Evolutionary conservation across 768 basidiomycete genomes (phyloP).

Genomic region (Tulasnella sp.): DNA sequence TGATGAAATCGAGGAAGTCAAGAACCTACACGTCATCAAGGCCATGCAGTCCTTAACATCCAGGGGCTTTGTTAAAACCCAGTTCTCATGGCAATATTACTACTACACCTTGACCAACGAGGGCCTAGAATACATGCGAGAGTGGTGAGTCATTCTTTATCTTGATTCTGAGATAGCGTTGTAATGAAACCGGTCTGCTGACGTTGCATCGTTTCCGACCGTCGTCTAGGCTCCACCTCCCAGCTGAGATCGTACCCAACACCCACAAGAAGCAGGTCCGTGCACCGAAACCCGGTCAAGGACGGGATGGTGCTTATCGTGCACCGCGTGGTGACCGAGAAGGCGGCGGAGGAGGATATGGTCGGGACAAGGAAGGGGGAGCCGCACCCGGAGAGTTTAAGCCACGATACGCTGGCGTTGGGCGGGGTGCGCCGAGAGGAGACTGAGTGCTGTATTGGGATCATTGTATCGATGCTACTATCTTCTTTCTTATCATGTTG

Average conservation of each 20-base stretch:
- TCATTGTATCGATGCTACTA: background rate
- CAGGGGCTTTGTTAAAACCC: slow-evolving; percentile 90
- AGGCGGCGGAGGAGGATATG: slow-evolving; percentile 21
- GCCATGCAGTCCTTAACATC: slow-evolving; percentile 58
- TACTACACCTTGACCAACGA: slow-evolving; percentile 97
- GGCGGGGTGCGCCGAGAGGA: slow-evolving; percentile 75
- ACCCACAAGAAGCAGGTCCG: slow-evolving; percentile 97
- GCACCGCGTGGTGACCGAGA: slow-evolving; percentile 62
- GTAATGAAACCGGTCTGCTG: background rate
- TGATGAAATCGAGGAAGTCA: slow-evolving; percentile 67
- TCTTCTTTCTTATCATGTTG: background rate
- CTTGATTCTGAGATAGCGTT: background rate
- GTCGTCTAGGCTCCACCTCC: slow-evolving; percentile 78
- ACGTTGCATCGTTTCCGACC: background rate
- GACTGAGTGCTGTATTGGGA: slow-evolving; percentile 5
- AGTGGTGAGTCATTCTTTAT: slow-evolving; percentile 44
- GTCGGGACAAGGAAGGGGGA: slow-evolving; percentile 84
- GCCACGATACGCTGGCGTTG: slow-evolving; percentile 82
- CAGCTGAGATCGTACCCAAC: slow-evolving; percentile 88
- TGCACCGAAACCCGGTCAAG: slow-evolving; percentile 62
- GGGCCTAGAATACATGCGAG: slow-evolving; percentile 93
- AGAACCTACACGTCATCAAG: slow-evolving; percentile 63
- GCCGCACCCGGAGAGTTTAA: slow-evolving; percentile 83
- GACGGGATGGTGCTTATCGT: slow-evolving; percentile 73
- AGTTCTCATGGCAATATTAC: slow-evolving; percentile 99